Evolutionary conservation across 371 early-diverging fungal species (phyloP), one percentile per base, ranked within the genome.

Genomic region (Sporodiniella umbellata): DNA sequence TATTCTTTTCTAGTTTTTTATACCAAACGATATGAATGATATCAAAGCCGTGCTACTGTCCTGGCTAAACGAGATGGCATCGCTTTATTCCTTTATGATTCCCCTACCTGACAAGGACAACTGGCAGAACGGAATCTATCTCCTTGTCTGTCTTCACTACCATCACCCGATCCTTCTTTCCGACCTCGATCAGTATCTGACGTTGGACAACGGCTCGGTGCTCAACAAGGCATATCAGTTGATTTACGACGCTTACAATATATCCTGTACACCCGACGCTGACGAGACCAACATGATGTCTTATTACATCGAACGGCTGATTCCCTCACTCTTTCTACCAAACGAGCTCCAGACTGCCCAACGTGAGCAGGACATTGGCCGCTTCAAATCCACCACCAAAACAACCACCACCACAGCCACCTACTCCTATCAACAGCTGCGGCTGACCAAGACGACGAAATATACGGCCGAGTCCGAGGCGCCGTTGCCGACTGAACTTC

Each of bases 51-150:
- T 72, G n/a, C 46, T 88, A 5, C 56, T 84, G 40, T 67, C 64
- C 40, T 90, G 89, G 89, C 68, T 81, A 24, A 68, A 70, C 23
- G 62, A 60, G 26, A 76, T 77, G n/a, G 66, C 87, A 8, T 67
- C 64, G 14, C 75, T 78, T 31, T 88, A 86, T 53, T 68, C 67
- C 14, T 76, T 8, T 53, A 79, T n/a, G 52, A 62, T 25, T 81
- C 88, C 62, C 80, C 86, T 50, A 57, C 70, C 48, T 65, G 62
- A 19, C 51, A 66, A 10, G 22, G 47, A 26, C n/a, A 35, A 5
- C 5, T 89, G 88, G 89, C 68, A 78, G 48, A 80, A 78, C 43
- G 90, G 90, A 1, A 53, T 78, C 3, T 76, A 73, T 30, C 84
- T 89, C 59, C 65, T 81, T 39, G 78, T 80, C 12, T 70, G 88